Evolutionary conservation across 2,329 filamentous ascomycete species (phyloP).

Genomic region (Penicillium corylophilum): DNA sequence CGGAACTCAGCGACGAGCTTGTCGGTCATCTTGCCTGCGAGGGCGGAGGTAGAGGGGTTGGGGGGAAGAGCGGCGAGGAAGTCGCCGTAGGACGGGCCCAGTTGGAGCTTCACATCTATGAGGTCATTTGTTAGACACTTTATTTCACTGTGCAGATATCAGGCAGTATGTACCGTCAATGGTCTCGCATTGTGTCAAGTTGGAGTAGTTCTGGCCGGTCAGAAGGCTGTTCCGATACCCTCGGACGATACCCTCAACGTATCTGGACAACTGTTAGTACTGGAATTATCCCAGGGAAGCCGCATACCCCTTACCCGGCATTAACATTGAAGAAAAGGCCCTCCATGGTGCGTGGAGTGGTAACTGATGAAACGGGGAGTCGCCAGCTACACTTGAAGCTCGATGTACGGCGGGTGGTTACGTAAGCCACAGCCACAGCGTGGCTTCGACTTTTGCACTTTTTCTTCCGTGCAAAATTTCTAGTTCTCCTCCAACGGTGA

Average conservation of each 20-base stretch:
- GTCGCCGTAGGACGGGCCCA: constrained; percentile 94
- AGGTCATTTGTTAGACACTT: constrained; percentile 3
- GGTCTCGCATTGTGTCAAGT: constrained; percentile 95
- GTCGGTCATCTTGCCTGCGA: constrained; percentile 93
- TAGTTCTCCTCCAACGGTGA: constrained; percentile 33
- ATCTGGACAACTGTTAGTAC: constrained; percentile 55
- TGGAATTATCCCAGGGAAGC: not conserved
- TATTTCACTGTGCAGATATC: not conserved
- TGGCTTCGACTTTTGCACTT: constrained; percentile 37
- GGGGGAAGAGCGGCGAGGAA: constrained; percentile 91
- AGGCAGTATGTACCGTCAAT: constrained; percentile 69
- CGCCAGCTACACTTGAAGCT: constrained; percentile 20
- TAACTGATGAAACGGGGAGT: constrained; percentile 16
- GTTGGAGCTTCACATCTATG: constrained; percentile 93
- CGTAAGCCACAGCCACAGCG: constrained; percentile 36
- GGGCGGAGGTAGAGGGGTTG: constrained; percentile 92
- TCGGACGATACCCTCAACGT: constrained; percentile 94
- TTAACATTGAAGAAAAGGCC: constrained; percentile 93
- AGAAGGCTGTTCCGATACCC: constrained; percentile 94
- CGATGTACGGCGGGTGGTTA: constrained; percentile 24
- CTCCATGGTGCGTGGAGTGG: constrained; percentile 63
- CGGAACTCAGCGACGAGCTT: constrained; percentile 97
- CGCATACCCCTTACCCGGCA: constrained; percentile 65
- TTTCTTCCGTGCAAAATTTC: constrained; percentile 40
- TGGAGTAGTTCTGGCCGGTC: constrained; percentile 86